Base-by-base conservation (phyloP, 768 basidiomycete species). In the Mycena pura region DNA sequence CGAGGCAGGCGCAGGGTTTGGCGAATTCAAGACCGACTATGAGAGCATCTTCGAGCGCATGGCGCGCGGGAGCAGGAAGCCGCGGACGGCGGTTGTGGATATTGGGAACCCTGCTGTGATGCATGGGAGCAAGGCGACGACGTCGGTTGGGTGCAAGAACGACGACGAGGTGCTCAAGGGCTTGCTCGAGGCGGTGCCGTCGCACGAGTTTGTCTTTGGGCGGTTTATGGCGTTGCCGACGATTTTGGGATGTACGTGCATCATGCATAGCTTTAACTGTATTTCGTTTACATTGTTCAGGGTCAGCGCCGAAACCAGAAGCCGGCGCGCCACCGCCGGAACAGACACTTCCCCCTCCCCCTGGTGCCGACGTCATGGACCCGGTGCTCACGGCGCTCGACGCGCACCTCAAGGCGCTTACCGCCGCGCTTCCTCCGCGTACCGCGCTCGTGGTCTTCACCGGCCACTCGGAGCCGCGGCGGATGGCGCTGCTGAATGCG, bases 41-140 rank as follows among this genome's bases (percentile, higher is more conserved):
- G 95, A 98, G 77, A 86, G 89, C 4, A 91, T 98, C 31, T 95
- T 97, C 68, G 95, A 95, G 72, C 82, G 93, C 27, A 87, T 96
- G 80, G 78, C 80, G 50, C 80, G 93, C 57, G 77, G 85, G 31
- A 74, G 73, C 38, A 71, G 77, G 53, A 74, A 77, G 47, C 72
- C 88, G 14, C 79, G 80, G 55, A 77, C 83, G 3, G 92, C 90
- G 0, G 89, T 95, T 1, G 88, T 95, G 46, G 94, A 98, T 69
- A 89, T 91, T 64, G 93, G 94, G 9, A 92, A 92, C 69, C 92
- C 93, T 0, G 77, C 79, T 4, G 85, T 86, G 24, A 94, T 93
- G 91, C 92, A 95, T 65, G 93, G 92, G 9, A 80, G 86, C 48
- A 95, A 93, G 73, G 92, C 92, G 17, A 91, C 82, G 8, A 93